A percentile compares a stretch with the other conserved stretches of the same genome.
Evolutionary conservation across 1,284 basidiomycete genomes (phyloP).

Genomic region (Cutaneotrichosporon cavernicola): DNA sequence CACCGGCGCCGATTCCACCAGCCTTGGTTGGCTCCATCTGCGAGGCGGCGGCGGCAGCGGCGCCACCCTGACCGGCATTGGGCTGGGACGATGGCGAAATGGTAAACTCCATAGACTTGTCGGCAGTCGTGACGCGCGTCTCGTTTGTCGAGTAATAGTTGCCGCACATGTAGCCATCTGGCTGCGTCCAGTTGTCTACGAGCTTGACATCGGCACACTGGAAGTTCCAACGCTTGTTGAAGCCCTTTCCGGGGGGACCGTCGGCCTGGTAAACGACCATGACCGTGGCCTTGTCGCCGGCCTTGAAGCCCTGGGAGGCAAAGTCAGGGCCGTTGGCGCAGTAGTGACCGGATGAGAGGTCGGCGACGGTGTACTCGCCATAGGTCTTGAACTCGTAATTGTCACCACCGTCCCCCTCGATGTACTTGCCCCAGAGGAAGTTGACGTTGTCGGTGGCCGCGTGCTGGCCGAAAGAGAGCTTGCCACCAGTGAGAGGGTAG

Average conservation of each 20-base stretch:
- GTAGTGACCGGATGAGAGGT: constrained; percentile 34
- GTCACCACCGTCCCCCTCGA: constrained; percentile 9
- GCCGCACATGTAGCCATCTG: constrained; percentile 18
- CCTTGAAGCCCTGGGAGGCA: constrained; percentile 28
- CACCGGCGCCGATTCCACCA: constrained; percentile 23
- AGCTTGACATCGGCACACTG: constrained; percentile 40
- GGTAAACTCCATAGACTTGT: background rate
- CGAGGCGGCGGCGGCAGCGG: background rate
- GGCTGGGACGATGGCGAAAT: background rate
- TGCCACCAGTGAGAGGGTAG: constrained; percentile 20
- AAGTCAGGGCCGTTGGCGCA: constrained; percentile 41
- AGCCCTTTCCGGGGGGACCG: constrained; percentile 15
- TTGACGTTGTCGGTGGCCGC: constrained; percentile 69
- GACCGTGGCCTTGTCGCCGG: constrained; percentile 36
- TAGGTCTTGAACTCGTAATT: constrained; percentile 29
- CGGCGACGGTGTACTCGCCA: constrained; percentile 26
- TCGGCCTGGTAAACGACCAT: constrained; percentile 35
- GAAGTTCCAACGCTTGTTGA: constrained; percentile 27
- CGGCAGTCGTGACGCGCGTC: background rate
- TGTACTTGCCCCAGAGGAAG: constrained; percentile 58
- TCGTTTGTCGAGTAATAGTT: constrained; percentile 7
- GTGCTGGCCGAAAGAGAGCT: constrained; percentile 48
- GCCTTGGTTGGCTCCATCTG: background rate
- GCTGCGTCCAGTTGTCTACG: constrained; percentile 22
- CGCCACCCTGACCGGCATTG: background rate